Evolutionary conservation across 495 filamentous ascomycete genomes (phyloP).

Genomic region (Hyphodiscus hymeniophilus): DNA sequence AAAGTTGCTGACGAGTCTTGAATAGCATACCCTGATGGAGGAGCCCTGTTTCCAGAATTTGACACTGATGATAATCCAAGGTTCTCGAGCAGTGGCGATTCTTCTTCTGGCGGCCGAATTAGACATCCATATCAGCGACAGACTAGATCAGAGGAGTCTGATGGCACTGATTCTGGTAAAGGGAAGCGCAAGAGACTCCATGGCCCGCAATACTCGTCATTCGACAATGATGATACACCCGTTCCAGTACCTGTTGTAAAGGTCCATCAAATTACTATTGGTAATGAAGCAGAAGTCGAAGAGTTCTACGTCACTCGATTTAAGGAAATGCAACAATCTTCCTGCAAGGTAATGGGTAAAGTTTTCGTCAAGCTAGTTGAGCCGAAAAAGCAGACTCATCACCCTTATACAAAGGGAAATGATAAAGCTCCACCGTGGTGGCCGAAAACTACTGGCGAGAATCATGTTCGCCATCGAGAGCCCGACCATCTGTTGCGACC

Average conservation of each 20-base stretch:
- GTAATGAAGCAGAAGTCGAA: constrained; percentile 47
- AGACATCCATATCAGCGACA: constrained; percentile 3
- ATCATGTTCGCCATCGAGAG: constrained; percentile 58
- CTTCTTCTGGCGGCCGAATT: constrained; percentile 4
- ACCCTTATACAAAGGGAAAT: constrained; percentile 70
- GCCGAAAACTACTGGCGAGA: constrained; percentile 47
- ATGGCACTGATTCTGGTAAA: constrained; percentile 8
- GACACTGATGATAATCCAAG: constrained; percentile 13
- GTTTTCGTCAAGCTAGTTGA: constrained; percentile 77
- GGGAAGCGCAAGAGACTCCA: constrained; percentile 14
- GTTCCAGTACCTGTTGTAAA: constrained; percentile 10
- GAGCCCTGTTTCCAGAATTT: constrained; percentile 10
- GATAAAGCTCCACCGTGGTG: constrained; percentile 72
- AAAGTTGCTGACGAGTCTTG: not conserved
- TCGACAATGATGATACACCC: constrained; percentile 9
- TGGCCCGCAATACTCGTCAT: not conserved
- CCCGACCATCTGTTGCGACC: constrained; percentile 77
- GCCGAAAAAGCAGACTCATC: constrained; percentile 75
- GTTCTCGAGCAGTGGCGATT: constrained; percentile 11
- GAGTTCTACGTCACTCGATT: constrained; percentile 58
- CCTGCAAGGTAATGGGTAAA: constrained; percentile 67
- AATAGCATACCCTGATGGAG: constrained; percentile 6
- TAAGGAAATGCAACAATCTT: constrained; percentile 61
- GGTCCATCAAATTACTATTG: constrained; percentile 40
- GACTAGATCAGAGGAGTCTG: constrained; percentile 14